Conservation (phyloP, 2,329 filamentous ascomycete genomes). For the Cladophialophora immunda region DNA sequence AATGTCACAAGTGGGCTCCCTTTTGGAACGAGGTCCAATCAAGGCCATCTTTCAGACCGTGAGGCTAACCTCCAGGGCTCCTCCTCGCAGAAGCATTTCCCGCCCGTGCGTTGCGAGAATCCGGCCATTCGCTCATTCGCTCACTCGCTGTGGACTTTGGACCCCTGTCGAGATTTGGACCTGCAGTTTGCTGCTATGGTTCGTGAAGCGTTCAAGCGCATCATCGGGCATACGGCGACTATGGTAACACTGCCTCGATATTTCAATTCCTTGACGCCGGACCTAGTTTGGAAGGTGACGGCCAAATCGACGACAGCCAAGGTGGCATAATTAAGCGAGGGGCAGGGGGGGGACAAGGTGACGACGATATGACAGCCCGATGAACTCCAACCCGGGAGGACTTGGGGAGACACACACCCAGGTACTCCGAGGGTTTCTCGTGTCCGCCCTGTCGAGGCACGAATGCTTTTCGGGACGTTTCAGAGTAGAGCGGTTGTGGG, state of each 20-base stretch:
- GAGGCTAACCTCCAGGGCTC: slow-evolving; percentile 1
- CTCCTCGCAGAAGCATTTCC: not conserved
- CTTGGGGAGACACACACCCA: not conserved
- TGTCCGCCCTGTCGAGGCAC: not conserved
- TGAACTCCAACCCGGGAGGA: not conserved
- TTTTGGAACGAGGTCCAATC: not conserved
- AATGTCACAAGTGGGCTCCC: not conserved
- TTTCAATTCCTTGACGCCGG: slow-evolving; percentile 7
- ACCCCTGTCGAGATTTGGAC: slow-evolving; percentile 3
- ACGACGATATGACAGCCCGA: not conserved
- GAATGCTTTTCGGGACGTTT: slow-evolving; percentile 5
- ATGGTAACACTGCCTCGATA: slow-evolving; percentile 21
- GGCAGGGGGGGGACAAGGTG: no score
- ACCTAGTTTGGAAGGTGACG: not conserved
- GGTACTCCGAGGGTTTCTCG: not conserved
- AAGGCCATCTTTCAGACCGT: not conserved
- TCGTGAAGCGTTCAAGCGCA: slow-evolving; percentile 17
- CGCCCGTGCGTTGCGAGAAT: not conserved
- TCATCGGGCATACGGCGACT: slow-evolving; percentile 6
- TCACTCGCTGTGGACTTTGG: not conserved
- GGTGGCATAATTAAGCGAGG: slow-evolving; percentile 14
- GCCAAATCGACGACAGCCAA: slow-evolving; percentile 2
- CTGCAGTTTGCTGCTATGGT: slow-evolving; percentile 19
- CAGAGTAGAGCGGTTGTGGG: not conserved
- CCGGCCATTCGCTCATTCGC: not conserved